These are phyloP conservation scores for Elongisporangium prolatum DNA, from an alignment of 352 stramenopile genomes.

Conservation along the genomic window DNA sequence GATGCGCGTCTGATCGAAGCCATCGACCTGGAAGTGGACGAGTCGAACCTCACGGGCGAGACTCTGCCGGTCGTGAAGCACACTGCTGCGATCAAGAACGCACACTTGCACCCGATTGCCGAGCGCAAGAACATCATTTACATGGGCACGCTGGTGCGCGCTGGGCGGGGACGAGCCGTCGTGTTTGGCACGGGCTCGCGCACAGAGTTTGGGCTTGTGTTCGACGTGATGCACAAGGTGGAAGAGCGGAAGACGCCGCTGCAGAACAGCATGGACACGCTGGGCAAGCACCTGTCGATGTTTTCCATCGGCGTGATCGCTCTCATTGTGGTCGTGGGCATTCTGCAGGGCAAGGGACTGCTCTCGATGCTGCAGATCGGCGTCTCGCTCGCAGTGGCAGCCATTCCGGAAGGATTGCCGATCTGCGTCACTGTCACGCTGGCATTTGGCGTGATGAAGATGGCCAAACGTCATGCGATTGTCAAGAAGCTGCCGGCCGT, in stretches of 20 bases:
- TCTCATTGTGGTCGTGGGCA: conserved; percentile 92
- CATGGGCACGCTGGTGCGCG: conserved; percentile 94
- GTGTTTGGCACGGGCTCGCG: conserved; percentile 91
- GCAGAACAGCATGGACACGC: conserved; percentile 94
- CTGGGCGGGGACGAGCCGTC: conserved; percentile 89
- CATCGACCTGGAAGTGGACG: conserved; percentile 87
- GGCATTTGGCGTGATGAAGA: conserved; percentile 81
- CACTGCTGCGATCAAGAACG: conserved; percentile 53
- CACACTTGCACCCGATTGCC: conserved; percentile 62
- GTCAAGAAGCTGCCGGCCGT: conserved; percentile 87
- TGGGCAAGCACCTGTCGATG: conserved; percentile 94
- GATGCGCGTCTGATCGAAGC: conserved; percentile 91
- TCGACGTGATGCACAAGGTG: conserved; percentile 92
- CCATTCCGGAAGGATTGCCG: conserved; percentile 74
- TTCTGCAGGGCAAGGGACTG: conserved; percentile 89
- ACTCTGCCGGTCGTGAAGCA: conserved; percentile 80
- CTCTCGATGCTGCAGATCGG: conserved; percentile 96
- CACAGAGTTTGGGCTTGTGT: conserved; percentile 96
- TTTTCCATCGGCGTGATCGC: conserved; percentile 92
- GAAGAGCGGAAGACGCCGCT: conserved; percentile 93
- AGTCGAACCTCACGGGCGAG: conserved; percentile 95
- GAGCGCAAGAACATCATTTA: conserved; percentile 93
- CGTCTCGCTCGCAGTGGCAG: conserved; percentile 81
- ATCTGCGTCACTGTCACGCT: conserved; percentile 83
- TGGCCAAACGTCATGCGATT: conserved; percentile 82